These are phyloP conservation scores for Rheum nobile DNA, from an alignment of 148 eudicot species.

Conservation along the genomic window DNA sequence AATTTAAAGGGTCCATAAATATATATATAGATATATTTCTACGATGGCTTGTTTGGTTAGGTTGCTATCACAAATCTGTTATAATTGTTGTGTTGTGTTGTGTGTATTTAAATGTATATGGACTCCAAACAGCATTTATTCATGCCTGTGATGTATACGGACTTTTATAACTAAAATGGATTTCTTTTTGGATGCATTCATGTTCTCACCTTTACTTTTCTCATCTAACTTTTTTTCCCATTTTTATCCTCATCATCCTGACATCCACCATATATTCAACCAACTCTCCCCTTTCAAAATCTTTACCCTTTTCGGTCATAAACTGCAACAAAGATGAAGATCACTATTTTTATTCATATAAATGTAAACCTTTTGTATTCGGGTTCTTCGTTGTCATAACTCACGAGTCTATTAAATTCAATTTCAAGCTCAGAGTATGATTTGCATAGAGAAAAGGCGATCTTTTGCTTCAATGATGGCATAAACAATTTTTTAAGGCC, in stretches of 20 bases:
- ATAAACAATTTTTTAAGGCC: no score
- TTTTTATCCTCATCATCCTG: not conserved
- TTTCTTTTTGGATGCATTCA: constrained; percentile 8
- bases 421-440: no score
- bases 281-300: not conserved
- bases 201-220: not conserved
- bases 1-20: not conserved
- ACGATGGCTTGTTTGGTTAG: not conserved
- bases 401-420: no score
- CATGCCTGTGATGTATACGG: not conserved
- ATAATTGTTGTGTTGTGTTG: not conserved
- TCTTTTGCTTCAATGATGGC: no score
- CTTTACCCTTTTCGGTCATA: not conserved
- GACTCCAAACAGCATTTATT: not conserved
- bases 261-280: not conserved
- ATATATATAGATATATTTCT: not conserved
- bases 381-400: no score
- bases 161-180: constrained; percentile 6
- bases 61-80: constrained; percentile 7
- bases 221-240: not conserved
- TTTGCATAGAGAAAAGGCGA: no score
- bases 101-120: not conserved
- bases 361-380: no score
- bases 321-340: not conserved
- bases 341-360: no score